Evolutionary conservation across 768 basidiomycete genomes (phyloP), one percentile per base, ranked within the genome.

Genomic region (Mycena amicta): DNA sequence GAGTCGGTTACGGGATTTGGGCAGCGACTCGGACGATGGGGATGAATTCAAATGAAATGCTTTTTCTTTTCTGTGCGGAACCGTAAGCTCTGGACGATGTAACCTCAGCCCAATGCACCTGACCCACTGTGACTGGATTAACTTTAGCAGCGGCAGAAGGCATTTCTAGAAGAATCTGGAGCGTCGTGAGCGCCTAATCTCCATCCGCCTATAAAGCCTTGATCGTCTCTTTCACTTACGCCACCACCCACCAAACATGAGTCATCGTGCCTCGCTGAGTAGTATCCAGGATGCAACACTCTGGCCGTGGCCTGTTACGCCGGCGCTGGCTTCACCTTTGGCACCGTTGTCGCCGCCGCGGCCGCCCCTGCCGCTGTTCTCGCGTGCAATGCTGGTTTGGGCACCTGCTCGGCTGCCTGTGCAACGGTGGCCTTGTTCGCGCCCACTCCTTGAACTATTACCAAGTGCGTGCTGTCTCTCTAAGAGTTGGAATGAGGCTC

Each of bases 261-360:
- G n/a, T 33, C 51, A 52, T 52, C 29, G 22, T 39, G 33, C n/a
- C 46, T 39, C 46, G 29, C 18, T 50, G 15, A 40, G 16, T 22
- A 22, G 25, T 49, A 27, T 28, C 47, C 50, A 75, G 73, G 72
- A 5, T 75, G 78, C 57, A 77, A 77, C 55, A 59, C 66, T 37
- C 49, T 76, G 18, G 75, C 68, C 2, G 77, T 77, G 13, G 75
- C 77, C 3, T 80, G 77, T 62, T 80, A 80, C 43, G 74, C 74
- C 5, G 75, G 62, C 3, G 78, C 78, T 0, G 77, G 77, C 0
- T 56, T 69, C 47, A 70, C 68, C 0, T 79, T 80, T 53, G 77
- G 78, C 11, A 76, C 75, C 3, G 70, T 77, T 46, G 61, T 75
- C 31, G 76, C 76, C 2, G 74, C 72, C 5, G 54, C 73, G 4